Percentiles rank a stretch among this genome's conserved stretches.
These are phyloP conservation scores for Cupressus sempervirens DNA, from an alignment of 75 land plant genomes.

Conservation along the genomic window DNA sequence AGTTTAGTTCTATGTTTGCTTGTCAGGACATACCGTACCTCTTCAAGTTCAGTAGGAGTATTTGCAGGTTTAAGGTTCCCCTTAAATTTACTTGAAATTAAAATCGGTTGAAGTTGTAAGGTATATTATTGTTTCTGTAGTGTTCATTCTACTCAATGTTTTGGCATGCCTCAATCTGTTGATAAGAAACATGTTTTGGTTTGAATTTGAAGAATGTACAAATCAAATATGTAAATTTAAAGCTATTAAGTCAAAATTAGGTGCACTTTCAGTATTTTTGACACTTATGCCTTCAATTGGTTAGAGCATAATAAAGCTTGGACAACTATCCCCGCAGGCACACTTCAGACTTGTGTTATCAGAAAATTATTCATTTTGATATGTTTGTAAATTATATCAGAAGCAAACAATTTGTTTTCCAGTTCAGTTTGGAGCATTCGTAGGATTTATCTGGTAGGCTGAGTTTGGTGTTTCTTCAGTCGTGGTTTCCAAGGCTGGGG, in stretches of 20 bases:
- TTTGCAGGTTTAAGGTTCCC: neutral
- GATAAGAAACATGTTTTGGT: neutral
- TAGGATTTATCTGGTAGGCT: neutral
- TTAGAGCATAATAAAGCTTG: neutral
- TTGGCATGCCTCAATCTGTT: neutral
- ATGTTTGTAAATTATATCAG: neutral
- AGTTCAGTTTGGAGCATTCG: neutral
- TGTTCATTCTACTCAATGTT: neutral
- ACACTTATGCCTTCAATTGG: neutral
- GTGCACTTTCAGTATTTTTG: neutral
- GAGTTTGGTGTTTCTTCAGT: neutral
- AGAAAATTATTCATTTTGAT: neutral
- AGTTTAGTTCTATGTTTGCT: conserved; percentile 8
- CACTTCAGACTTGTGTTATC: neutral
- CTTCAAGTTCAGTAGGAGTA: neutral
- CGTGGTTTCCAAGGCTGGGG: neutral
- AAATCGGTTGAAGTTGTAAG: neutral
- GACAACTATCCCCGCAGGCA: neutral
- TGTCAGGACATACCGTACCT: neutral
- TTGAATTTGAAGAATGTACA: neutral
- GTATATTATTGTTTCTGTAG: neutral
- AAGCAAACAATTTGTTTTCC: neutral
- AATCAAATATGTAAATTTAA: neutral
- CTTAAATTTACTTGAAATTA: neutral
- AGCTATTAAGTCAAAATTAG: neutral